A percentile compares a stretch with the other conserved stretches of the same genome.
These are phyloP conservation scores for Steccherinum ochraceum DNA, from an alignment of 768 basidiomycete genomes.

Conservation along the genomic window DNA sequence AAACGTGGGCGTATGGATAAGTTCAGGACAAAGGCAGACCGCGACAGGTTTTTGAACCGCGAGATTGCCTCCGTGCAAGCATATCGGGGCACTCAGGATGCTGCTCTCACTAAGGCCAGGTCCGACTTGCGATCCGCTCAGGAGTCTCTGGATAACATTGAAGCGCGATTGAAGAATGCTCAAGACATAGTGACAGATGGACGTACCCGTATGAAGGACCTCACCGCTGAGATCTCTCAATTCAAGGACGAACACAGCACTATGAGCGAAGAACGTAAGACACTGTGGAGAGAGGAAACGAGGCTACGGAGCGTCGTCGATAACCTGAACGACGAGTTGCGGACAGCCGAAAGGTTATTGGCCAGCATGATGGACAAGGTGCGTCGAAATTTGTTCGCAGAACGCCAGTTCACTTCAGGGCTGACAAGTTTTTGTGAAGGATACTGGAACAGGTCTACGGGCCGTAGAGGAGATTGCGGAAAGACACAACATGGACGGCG, in stretches of 20 bases:
- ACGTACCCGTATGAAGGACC: slow-evolving; percentile 44
- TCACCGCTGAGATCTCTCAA: slow-evolving; percentile 51
- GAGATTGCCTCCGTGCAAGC: slow-evolving; percentile 68
- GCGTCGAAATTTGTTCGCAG: not conserved
- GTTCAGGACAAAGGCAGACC: slow-evolving; percentile 77
- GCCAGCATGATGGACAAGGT: slow-evolving; percentile 97
- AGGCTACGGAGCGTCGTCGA: slow-evolving; percentile 74
- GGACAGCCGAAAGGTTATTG: slow-evolving; percentile 70
- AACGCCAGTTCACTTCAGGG: not conserved
- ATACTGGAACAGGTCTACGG: slow-evolving; percentile 83
- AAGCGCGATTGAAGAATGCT: slow-evolving; percentile 49
- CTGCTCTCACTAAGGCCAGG: slow-evolving; percentile 48
- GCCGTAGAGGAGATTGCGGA: slow-evolving; percentile 84
- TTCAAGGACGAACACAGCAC: slow-evolving; percentile 67
- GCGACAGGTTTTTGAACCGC: slow-evolving; percentile 76
- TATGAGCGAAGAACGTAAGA: slow-evolving; percentile 78
- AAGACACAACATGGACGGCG: slow-evolving; percentile 68
- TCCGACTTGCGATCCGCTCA: slow-evolving; percentile 43
- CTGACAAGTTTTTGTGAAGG: slow-evolving; percentile 38
- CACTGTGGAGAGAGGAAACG: slow-evolving; percentile 92
- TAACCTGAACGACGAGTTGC: slow-evolving; percentile 75
- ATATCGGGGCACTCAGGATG: slow-evolving; percentile 49
- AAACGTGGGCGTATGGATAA: slow-evolving; percentile 88
- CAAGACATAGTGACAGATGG: slow-evolving; percentile 62
- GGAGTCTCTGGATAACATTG: slow-evolving; percentile 48